Evolutionary conservation across 2,329 filamentous ascomycete species (phyloP).

Genomic region (Cladosporium sp.): DNA sequence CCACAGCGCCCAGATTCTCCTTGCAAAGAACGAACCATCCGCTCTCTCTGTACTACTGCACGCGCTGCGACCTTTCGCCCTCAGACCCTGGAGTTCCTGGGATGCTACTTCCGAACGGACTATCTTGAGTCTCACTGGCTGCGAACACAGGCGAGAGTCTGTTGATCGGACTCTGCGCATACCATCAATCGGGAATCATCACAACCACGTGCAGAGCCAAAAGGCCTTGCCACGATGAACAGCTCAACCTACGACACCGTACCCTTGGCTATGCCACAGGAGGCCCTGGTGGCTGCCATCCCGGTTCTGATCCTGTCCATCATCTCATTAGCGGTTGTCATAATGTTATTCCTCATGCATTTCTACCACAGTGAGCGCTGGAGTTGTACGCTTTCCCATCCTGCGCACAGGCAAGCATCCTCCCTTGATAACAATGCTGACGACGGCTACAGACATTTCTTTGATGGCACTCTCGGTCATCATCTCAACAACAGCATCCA

Average conservation of each 20-base stretch:
- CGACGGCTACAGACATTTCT: slow-evolving; percentile 21
- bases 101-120: neutral
- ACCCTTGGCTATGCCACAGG: neutral
- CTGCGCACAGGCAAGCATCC: neutral
- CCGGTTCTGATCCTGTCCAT: slow-evolving; percentile 25
- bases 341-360: slow-evolving; percentile 23
- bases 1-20: neutral
- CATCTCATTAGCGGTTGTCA: slow-evolving; percentile 22
- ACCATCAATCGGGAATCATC: neutral
- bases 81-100: neutral
- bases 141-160: neutral
- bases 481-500: slow-evolving; percentile 20
- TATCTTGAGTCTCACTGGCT: neutral
- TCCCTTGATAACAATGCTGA: neutral
- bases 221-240: neutral
- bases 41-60: neutral
- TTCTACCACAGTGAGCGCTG: slow-evolving; percentile 23
- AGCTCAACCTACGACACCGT: neutral
- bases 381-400: neutral
- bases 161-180: neutral
- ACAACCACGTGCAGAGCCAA: neutral
- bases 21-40: slow-evolving; percentile 3
- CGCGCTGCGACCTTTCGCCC: neutral
- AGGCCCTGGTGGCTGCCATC: slow-evolving; percentile 3
- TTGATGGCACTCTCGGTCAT: slow-evolving; percentile 25